Conservation (phyloP, 306 rosid genomes). For the Echinosophora koreensis region DNA sequence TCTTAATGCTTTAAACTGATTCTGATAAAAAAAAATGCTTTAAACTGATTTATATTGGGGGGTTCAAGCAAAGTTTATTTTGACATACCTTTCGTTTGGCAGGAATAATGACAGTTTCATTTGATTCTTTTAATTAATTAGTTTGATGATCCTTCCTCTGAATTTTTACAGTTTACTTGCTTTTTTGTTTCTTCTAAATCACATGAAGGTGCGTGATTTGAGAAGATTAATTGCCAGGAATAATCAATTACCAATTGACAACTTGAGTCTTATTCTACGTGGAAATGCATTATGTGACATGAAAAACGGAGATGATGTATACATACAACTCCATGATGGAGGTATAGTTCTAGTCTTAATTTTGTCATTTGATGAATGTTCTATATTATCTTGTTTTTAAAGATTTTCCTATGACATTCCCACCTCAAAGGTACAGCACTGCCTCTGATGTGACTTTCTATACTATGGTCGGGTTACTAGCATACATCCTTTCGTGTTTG, state of each 20-base stretch:
- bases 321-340: constrained; percentile 69
- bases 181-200: constrained; percentile 44
- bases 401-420: constrained; percentile 25
- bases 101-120: background rate
- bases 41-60: background rate
- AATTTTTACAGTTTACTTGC: constrained; percentile 31
- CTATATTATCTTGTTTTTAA: background rate
- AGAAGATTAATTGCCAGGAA: constrained; percentile 70
- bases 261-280: constrained; percentile 76
- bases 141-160: constrained; percentile 17
- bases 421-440: constrained; percentile 9
- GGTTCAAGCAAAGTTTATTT: background rate
- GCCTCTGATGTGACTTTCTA: constrained; percentile 4
- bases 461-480: background rate
- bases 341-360: constrained; percentile 60
- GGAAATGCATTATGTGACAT: constrained; percentile 78
- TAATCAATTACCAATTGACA: constrained; percentile 62
- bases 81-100: background rate
- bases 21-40: no score
- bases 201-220: constrained; percentile 76
- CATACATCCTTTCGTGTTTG: constrained; percentile 28
- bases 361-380: constrained; percentile 37
- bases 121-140: background rate
- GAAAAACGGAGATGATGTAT: constrained; percentile 64
- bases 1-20: background rate